Evolutionary conservation across 2,329 filamentous ascomycete genomes (phyloP).

Genomic region (Pseudogymnoascus sp.): DNA sequence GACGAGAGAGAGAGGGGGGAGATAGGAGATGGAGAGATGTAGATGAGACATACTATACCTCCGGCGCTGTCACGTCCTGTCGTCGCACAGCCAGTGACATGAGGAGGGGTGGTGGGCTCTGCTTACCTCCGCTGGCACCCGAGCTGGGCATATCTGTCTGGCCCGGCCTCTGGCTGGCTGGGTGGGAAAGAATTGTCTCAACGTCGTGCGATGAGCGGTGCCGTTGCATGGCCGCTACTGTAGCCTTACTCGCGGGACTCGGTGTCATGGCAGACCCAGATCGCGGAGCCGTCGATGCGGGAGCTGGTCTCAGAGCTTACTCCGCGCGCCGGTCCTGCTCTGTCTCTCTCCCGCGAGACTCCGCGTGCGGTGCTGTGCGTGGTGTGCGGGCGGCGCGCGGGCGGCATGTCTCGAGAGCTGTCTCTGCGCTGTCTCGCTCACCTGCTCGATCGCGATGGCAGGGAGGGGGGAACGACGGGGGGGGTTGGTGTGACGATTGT

Average conservation of each 20-base stretch:
- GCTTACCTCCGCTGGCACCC: not conserved
- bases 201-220: not conserved
- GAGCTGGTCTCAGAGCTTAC: constrained; percentile 2
- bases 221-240: not conserved
- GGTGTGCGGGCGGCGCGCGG: not conserved
- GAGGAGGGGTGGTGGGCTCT: not conserved
- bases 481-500: not conserved
- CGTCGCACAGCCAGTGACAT: not conserved
- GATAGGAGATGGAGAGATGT: not conserved
- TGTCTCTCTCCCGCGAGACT: not conserved
- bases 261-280: not conserved
- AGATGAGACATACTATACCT: not conserved
- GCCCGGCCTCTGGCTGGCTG: not conserved
- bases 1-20: not conserved
- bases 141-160: not conserved
- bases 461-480: not conserved
- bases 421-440: not conserved
- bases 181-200: not conserved
- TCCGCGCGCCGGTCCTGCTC: not conserved
- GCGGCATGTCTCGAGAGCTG: not conserved
- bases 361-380: not conserved
- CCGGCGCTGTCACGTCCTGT: not conserved
- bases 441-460: not conserved
- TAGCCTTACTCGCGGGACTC: not conserved
- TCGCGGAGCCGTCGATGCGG: not conserved